Evolutionary conservation across 495 filamentous ascomycete species (phyloP).

Genomic region (Viridothelium virens): DNA sequence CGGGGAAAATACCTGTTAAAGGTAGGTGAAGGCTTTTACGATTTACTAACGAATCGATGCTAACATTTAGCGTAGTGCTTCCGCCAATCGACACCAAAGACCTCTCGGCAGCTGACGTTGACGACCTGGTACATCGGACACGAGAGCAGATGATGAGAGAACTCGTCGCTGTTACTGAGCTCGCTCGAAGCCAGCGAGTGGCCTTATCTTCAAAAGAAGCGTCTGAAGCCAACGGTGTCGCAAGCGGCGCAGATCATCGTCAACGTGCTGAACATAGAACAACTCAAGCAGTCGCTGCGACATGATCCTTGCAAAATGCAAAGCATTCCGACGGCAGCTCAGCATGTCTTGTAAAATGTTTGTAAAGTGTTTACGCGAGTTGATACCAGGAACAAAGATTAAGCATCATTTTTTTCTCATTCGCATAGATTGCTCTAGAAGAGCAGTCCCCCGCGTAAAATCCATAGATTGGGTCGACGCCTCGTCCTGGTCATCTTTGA

Average conservation of each 20-base stretch:
- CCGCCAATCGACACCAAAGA: conserved; percentile 77
- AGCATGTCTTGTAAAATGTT: too few species aligned
- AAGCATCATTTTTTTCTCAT: neutral
- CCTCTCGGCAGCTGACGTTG: conserved; percentile 72
- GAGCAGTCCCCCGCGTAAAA: neutral
- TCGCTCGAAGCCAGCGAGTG: conserved; percentile 21
- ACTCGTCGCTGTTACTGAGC: conserved; percentile 52
- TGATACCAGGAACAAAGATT: neutral
- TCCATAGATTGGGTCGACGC: too few species aligned
- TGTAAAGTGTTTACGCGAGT: neutral
- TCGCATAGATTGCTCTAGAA: neutral
- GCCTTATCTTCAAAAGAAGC: conserved; percentile 19
- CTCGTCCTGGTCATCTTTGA: too few species aligned
- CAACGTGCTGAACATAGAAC: neutral
- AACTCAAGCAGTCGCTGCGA: neutral
- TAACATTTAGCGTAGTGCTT: conserved; percentile 50
- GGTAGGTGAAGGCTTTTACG: conserved; percentile 42
- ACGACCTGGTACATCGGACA: conserved; percentile 61
- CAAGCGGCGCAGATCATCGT: neutral
- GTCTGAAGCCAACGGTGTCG: neutral
- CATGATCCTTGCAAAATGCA: neutral
- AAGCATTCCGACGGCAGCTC: too few species aligned
- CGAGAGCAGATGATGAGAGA: conserved; percentile 74
- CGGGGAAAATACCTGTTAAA: conserved; percentile 71
- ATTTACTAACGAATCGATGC: neutral